Percentiles rank a stretch among this genome's conserved stretches.
These are phyloP conservation scores for Paecilomyces formosus DNA, from an alignment of 2,329 filamentous ascomycete genomes.

Conservation along the genomic window DNA sequence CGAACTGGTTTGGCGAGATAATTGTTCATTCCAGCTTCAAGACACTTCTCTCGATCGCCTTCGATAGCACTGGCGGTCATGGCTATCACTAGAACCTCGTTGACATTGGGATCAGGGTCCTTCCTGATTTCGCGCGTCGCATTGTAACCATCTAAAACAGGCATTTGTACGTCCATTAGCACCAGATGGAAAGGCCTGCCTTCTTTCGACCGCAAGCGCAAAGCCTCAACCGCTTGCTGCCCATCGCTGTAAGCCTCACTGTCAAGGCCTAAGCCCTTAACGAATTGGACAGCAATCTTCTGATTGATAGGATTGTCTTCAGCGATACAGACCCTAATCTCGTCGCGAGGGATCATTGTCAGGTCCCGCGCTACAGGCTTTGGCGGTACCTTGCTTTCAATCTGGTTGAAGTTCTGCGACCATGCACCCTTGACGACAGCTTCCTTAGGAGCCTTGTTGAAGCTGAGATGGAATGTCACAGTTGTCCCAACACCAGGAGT, in stretches of 20 bases:
- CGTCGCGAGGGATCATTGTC: slow-evolving; percentile 63
- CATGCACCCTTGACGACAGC: slow-evolving; percentile 51
- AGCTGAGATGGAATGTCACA: slow-evolving; percentile 74
- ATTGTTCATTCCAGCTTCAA: slow-evolving; percentile 97
- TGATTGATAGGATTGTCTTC: slow-evolving; percentile 95
- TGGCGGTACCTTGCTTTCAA: slow-evolving; percentile 34
- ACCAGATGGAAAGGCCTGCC: slow-evolving; percentile 79
- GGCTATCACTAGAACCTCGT: slow-evolving; percentile 83
- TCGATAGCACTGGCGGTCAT: slow-evolving; percentile 96
- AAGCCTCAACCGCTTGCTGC: slow-evolving; percentile 74
- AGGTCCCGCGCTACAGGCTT: slow-evolving; percentile 55
- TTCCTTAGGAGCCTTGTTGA: slow-evolving; percentile 66
- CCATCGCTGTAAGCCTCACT: slow-evolving; percentile 90
- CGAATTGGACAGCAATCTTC: slow-evolving; percentile 86
- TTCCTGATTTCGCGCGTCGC: slow-evolving; percentile 76
- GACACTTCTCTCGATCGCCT: slow-evolving; percentile 87
- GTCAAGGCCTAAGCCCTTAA: slow-evolving; percentile 74
- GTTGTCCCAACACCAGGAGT: slow-evolving; percentile 54
- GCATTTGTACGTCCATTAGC: slow-evolving; percentile 97
- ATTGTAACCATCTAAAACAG: slow-evolving; percentile 84
- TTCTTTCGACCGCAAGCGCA: slow-evolving; percentile 64
- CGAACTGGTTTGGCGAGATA: slow-evolving; percentile 95
- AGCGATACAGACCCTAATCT: slow-evolving; percentile 83
- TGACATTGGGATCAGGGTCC: slow-evolving; percentile 67
- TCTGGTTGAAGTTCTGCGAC: slow-evolving; percentile 37